Conservation (phyloP, 176 grass and related monocot genomes). For the Rhipidocladum racemiflorum region DNA sequence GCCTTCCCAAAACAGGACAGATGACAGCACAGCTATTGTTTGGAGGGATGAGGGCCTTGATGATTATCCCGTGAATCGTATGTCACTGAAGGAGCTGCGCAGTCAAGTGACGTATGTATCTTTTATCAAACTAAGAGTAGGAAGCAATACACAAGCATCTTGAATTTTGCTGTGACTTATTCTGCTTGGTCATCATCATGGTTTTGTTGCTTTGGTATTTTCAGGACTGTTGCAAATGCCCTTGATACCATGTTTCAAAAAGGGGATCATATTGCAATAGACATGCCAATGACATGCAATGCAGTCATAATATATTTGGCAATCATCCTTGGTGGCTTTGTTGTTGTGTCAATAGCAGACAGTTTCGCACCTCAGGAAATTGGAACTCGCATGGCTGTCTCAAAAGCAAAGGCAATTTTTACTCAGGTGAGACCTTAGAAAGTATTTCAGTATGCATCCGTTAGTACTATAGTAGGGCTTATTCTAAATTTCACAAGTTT, state of each 20-base stretch:
- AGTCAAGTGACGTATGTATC: slow-evolving; percentile 66
- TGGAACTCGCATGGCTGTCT: slow-evolving; percentile 56
- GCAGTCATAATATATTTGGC: slow-evolving; percentile 90
- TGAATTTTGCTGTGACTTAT: background rate
- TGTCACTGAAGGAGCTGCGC: slow-evolving; percentile 78
- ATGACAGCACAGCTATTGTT: slow-evolving; percentile 75
- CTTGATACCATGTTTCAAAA: slow-evolving; percentile 77
- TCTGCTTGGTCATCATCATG: background rate
- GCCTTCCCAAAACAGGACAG: slow-evolving; percentile 56
- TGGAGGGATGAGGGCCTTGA: slow-evolving; percentile 87
- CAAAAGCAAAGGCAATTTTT: slow-evolving; percentile 84
- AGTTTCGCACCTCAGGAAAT: slow-evolving; percentile 86
- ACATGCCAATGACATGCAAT: slow-evolving; percentile 97
- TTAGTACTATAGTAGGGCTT: background rate
- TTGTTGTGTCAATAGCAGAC: slow-evolving; percentile 97
- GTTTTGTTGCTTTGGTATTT: slow-evolving; percentile 21
- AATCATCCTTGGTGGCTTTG: slow-evolving; percentile 71
- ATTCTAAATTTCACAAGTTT: slow-evolving; percentile 29
- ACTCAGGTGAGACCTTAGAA: slow-evolving; percentile 55
- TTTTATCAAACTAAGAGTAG: slow-evolving; percentile 6
- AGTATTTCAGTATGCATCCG: background rate
- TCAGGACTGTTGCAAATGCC: slow-evolving; percentile 69
- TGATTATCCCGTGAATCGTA: slow-evolving; percentile 61
- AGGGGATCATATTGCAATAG: slow-evolving; percentile 80
- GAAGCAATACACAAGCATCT: background rate